Conservation (phyloP, 306 rosid species). For the Trifolium repens region DNA sequence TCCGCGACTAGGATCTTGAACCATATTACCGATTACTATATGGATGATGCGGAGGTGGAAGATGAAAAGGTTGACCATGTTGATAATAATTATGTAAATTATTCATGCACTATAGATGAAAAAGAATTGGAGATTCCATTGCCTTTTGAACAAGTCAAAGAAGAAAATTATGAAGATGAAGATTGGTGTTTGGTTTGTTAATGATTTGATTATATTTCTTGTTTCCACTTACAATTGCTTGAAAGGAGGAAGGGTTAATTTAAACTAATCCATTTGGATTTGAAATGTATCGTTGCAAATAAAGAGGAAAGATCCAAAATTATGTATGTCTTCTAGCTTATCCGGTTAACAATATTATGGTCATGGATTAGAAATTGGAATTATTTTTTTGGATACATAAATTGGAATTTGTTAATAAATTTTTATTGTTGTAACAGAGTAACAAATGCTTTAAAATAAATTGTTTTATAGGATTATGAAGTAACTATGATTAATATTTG, state of each 20-base stretch:
- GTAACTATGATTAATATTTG: too few relatives aligned
- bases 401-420: not conserved
- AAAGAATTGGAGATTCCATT: constrained; percentile 37
- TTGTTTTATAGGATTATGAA: too few relatives aligned
- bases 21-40: constrained; percentile 9
- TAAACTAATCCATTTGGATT: not conserved
- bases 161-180: constrained; percentile 46
- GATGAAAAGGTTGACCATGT: constrained; percentile 25
- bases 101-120: constrained; percentile 32
- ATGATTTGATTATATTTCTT: constrained; percentile 39
- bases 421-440: too few relatives aligned
- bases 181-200: constrained; percentile 61
- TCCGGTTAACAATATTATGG: constrained; percentile 1
- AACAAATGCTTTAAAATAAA: too few relatives aligned
- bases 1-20: constrained; percentile 54
- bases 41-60: constrained; percentile 25
- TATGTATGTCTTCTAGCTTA: not conserved
- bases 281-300: not conserved
- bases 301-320: not conserved
- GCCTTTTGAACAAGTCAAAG: constrained; percentile 49
- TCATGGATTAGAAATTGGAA: not conserved
- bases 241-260: not conserved
- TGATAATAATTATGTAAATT: constrained; percentile 16
- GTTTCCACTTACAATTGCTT: not conserved
- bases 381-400: too few relatives aligned